These are phyloP conservation scores for Pezicula rhizophila DNA, from an alignment of 2,329 filamentous ascomycete species.

Conservation along the genomic window DNA sequence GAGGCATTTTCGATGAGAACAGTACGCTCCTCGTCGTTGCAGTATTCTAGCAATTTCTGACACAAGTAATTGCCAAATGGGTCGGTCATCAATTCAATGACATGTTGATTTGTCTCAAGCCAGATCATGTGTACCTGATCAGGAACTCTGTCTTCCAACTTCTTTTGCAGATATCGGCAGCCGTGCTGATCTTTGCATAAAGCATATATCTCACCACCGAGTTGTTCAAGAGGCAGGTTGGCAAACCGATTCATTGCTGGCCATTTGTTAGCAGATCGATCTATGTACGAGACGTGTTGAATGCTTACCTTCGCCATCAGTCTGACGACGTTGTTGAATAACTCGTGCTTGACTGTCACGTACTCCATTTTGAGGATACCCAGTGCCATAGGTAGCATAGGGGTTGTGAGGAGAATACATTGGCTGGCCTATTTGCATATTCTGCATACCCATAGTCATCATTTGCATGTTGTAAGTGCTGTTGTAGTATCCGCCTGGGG, in stretches of 20 bases:
- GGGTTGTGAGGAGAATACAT: slow-evolving; percentile 50
- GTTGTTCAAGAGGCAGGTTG: slow-evolving; percentile 74
- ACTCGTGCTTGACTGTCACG: slow-evolving; percentile 72
- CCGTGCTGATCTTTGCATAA: slow-evolving; percentile 98
- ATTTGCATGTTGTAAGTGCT: slow-evolving; percentile 45
- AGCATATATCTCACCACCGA: slow-evolving; percentile 77
- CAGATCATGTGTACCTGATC: slow-evolving; percentile 91
- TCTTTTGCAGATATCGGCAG: slow-evolving; percentile 93
- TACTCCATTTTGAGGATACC: slow-evolving; percentile 38
- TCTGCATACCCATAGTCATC: slow-evolving; percentile 63
- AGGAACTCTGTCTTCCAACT: slow-evolving; percentile 82
- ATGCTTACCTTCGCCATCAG: slow-evolving; percentile 62
- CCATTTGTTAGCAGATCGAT: slow-evolving; percentile 10
- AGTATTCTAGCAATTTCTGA: slow-evolving; percentile 95
- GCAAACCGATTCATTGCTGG: slow-evolving; percentile 72
- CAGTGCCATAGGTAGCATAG: slow-evolving; percentile 35
- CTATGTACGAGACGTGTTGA: neutral
- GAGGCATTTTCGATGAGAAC: slow-evolving; percentile 86
- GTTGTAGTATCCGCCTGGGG: slow-evolving; percentile 27
- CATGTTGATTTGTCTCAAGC: slow-evolving; percentile 85
- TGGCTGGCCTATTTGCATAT: slow-evolving; percentile 49
- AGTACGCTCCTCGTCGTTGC: slow-evolving; percentile 91
- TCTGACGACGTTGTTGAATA: slow-evolving; percentile 68
- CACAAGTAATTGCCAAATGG: slow-evolving; percentile 99
- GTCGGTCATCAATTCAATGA: slow-evolving; percentile 97